A percentile compares a stretch with the other conserved stretches of the same genome.
Conservation (phyloP, 2,329 filamentous ascomycete species). For the Fusarium solani-melongenae region DNA sequence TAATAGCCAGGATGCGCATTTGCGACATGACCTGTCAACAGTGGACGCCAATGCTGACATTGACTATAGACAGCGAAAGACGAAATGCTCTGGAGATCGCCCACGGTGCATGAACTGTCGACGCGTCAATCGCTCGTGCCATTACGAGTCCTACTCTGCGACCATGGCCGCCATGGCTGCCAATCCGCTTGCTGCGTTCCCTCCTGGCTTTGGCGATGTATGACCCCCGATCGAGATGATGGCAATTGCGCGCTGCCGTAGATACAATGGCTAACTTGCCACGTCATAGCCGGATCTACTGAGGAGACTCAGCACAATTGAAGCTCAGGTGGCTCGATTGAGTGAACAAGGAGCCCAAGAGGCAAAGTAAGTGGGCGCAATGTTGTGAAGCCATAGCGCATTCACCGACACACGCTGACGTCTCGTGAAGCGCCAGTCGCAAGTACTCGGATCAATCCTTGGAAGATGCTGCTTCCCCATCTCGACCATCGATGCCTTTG, state of each 20-base stretch:
- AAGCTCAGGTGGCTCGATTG: conserved; percentile 13
- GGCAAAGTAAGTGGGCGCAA: not conserved
- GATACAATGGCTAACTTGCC: not conserved
- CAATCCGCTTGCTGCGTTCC: not conserved
- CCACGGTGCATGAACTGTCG: conserved; percentile 21
- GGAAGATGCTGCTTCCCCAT: not conserved
- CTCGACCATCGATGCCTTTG: not conserved
- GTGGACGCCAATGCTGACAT: not conserved
- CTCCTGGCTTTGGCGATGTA: conserved; percentile 4
- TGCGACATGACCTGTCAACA: not conserved
- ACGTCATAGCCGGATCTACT: conserved; percentile 5
- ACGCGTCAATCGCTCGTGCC: conserved; percentile 16
- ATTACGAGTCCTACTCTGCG: conserved; percentile 15
- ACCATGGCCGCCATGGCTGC: conserved; percentile 1
- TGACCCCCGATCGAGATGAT: not conserved
- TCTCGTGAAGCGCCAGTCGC: not conserved
- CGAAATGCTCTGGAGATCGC: conserved; percentile 23
- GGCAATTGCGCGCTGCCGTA: not conserved
- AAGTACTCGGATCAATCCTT: not conserved
- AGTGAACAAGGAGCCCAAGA: conserved; percentile 7
- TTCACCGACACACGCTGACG: not conserved
- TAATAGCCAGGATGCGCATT: not conserved
- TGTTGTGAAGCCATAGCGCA: not conserved
- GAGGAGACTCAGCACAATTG: conserved; percentile 14
- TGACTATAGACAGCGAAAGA: conserved; percentile 18